Evolutionary conservation across 2,329 filamentous ascomycete genomes (phyloP), one percentile per base, ranked within the genome.

Genomic region (Sphaceloma murrayae): DNA sequence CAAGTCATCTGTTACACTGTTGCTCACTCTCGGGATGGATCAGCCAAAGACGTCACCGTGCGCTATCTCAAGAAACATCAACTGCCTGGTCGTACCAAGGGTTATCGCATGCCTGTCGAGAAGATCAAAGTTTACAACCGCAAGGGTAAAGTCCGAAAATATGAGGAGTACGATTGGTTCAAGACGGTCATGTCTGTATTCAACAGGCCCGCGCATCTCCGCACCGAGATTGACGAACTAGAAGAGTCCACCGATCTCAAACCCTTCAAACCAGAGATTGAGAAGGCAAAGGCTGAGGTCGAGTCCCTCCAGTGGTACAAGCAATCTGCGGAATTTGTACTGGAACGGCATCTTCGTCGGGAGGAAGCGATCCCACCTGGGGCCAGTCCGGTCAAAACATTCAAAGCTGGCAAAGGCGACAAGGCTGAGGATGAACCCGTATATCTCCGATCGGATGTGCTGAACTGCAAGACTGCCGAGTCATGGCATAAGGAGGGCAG

Each of bases 401-500:
- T 96, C 61, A 77, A 70, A 3, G 77, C 78, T 34, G 80, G 76
- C 7, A 94, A 89, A 62, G 82, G 80, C 10, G 77, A 78, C 33
- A 82, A 80, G 34, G 65, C 74, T 2, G 82, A 81, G 33, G 76
- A 84, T 47, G 86, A 94, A 58, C 79, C 85, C 1, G 86, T 96
- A 0, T 96, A 78, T 58, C 73, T 73, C 1, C 79, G 89, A 24
- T 74, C 75, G 43, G 88, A 96, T 52, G 78, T 96, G 0, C 77
- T 88, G 2, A 72, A 75, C 29, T 94, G 93, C 60, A 88, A 94
- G 62, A 93, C 85, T 19, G 82, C 84, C 1, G 91, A 98, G 60
- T 94, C 85, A 1, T 98, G 91, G 91, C 91, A 96, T 60, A 95
- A 95, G 60, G 89, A 95, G 67, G 91, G 91, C 0, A 77, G 89